A percentile compares a stretch with the other conserved stretches of the same genome.
phyloP scores from a whole-genome alignment of 768 basidiomycete species.

The Auricularia sp. region DNA sequence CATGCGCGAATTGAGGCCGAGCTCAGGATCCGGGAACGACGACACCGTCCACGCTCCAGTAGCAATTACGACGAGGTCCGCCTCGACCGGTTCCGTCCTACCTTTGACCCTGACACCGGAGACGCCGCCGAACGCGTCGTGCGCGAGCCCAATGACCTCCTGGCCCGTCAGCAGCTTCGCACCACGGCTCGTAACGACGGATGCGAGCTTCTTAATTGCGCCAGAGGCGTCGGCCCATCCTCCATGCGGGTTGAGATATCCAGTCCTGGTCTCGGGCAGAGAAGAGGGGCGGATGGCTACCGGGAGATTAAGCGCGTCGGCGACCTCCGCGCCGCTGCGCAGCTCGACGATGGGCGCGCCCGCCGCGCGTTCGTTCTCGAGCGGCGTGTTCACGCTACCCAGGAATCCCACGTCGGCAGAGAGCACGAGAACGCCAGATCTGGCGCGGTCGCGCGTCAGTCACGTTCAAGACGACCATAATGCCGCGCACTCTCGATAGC shows the following conservation, averaged over 20 bases:
- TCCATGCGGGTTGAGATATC: slow-evolving; percentile 65
- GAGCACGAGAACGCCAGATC: slow-evolving; percentile 63
- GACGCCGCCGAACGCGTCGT: slow-evolving; percentile 25
- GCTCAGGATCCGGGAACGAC: slow-evolving; percentile 43
- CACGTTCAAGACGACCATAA: no score
- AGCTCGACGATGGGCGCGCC: slow-evolving; percentile 42
- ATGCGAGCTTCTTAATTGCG: slow-evolving; percentile 46
- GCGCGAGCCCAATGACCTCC: slow-evolving; percentile 40
- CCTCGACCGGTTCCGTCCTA: slow-evolving; percentile 24
- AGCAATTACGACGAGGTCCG: slow-evolving; percentile 57
- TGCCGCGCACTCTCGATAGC: slow-evolving; percentile 68
- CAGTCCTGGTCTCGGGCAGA: slow-evolving; percentile 22
- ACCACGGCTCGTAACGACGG: slow-evolving; percentile 45
- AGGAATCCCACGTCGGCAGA: slow-evolving; percentile 28
- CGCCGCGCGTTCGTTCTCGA: slow-evolving; percentile 49
- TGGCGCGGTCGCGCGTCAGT: slow-evolving; percentile 16
- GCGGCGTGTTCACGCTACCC: slow-evolving; percentile 38
- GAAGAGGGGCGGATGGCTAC: slow-evolving; percentile 21
- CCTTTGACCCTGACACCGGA: slow-evolving; percentile 7
- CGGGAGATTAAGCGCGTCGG: slow-evolving; percentile 34
- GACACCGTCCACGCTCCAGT: slow-evolving; percentile 82
- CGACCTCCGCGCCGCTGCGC: slow-evolving; percentile 29
- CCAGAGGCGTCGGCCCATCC: slow-evolving; percentile 80
- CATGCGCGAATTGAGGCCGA: slow-evolving; percentile 39
- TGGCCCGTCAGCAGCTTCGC: slow-evolving; percentile 52